Base-by-base conservation (phyloP, 306 rosid species). In the Pterocarpus santalinus region DNA sequence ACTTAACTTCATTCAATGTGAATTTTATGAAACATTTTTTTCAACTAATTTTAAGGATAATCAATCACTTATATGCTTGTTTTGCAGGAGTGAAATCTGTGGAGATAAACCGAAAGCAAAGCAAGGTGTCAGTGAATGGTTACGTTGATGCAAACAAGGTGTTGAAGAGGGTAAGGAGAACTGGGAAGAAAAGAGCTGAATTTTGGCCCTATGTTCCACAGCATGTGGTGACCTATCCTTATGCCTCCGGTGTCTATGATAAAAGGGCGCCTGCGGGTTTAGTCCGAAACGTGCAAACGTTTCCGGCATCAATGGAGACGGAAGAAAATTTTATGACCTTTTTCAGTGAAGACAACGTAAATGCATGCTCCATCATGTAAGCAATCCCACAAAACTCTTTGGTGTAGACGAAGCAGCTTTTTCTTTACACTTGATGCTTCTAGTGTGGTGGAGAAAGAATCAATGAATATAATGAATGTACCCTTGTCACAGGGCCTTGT, bases 171-270 rank as follows among this genome's bases (percentile, higher is more conserved):
- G 80, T 94, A 17, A 91, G 56, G 43, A 84, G 88, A 0, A 91
- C 95, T 0, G 97, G 98, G 1, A 92, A 91, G 10, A 87, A 87
- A 44, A 84, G 84, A 80, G 98, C 93, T 38, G 98, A 94, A 41
- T 80, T 92, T 83, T 95, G 98, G 98, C 97, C 97, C 2, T 95
- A 92, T 75, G 85, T 95, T 81, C 97, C 95, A 35, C 97, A 91
- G 16, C 90, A 95, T 85, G 75, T 95, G 0, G 97, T 90, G 3
- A 53, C 85, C n/a, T 82, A 85, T 35, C 98, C 98, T 28, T 86
- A 85, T 75, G 89, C 75, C 8, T 2, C 86, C 0, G 98, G 98
- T 2, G 85, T 90, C 52, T 92, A 95, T 53, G 98, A 95, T 82
- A 90, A 84, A 77, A 91, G 89, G 69, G 98, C 97, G 9, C 98